Evolutionary conservation across 2,329 filamentous ascomycete species (phyloP).

Genomic region (Pseudocercospora fijiensis): DNA sequence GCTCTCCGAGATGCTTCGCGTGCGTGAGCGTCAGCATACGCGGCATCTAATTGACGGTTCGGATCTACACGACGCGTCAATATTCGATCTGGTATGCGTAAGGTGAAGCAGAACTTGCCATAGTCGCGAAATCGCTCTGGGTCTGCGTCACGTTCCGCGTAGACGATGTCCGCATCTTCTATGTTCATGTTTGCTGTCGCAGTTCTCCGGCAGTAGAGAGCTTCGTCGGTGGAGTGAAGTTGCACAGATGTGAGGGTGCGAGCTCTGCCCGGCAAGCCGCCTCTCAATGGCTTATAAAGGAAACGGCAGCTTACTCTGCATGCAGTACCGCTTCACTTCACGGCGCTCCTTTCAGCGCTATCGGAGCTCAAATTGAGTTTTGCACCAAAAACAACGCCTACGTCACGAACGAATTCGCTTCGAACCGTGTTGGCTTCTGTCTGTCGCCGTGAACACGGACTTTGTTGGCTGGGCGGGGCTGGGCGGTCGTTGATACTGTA

Average conservation of each 20-base stretch:
- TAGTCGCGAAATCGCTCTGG: slow-evolving; percentile 39
- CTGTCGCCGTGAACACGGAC: not conserved
- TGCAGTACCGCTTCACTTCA: not conserved
- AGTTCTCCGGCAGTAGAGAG: not conserved
- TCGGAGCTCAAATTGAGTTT: slow-evolving; percentile 8
- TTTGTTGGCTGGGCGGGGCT: not conserved
- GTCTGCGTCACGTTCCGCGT: slow-evolving; percentile 57
- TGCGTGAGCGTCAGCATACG: not conserved
- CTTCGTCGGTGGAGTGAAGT: not conserved
- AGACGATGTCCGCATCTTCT: slow-evolving; percentile 56
- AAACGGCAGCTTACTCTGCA: slow-evolving; percentile 1
- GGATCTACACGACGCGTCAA: slow-evolving; percentile 1
- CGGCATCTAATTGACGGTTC: not conserved
- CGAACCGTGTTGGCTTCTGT: not conserved
- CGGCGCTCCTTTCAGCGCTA: not conserved
- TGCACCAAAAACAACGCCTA: slow-evolving; percentile 6
- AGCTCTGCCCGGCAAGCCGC: not conserved
- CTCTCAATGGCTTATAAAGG: not conserved
- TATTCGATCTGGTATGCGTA: not conserved
- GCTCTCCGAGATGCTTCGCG: not conserved
- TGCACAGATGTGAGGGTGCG: not conserved
- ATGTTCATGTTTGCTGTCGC: slow-evolving; percentile 45
- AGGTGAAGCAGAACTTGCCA: not conserved
- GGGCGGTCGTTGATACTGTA: no score
- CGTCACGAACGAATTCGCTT: not conserved